Conservation (phyloP, 306 rosid genomes). For the Trifolium dubium region DNA sequence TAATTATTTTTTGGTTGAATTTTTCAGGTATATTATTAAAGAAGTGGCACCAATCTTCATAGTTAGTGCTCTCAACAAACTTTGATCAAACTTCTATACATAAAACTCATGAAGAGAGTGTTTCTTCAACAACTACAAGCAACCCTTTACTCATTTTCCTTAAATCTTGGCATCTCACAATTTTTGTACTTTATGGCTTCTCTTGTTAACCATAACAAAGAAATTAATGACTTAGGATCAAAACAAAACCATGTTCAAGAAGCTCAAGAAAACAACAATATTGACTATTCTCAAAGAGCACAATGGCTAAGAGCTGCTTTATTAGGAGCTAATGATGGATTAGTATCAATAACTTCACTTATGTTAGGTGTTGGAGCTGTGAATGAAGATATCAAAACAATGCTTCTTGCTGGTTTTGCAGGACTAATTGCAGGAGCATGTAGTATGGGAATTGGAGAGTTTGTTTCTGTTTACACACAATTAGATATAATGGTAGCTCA, state of each 20-base stretch:
- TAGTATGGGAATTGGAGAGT: conserved; percentile 71
- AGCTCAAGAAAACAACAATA: conserved; percentile 26
- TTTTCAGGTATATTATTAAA: conserved; percentile 25
- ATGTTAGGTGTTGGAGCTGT: conserved; percentile 72
- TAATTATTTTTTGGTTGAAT: conserved; percentile 21
- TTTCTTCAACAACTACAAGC: conserved; percentile 54
- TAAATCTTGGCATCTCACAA: background rate
- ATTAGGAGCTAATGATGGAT: conserved; percentile 67
- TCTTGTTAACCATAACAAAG: conserved; percentile 31
- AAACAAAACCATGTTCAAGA: conserved; percentile 31
- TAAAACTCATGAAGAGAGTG: conserved; percentile 43
- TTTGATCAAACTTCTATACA: conserved; percentile 22
- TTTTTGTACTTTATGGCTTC: conserved; percentile 50
- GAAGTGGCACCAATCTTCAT: background rate
- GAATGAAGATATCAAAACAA: conserved; percentile 47
- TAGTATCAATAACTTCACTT: conserved; percentile 59
- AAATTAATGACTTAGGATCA: conserved; percentile 33
- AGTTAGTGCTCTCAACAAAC: conserved; percentile 56
- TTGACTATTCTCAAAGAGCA: conserved; percentile 55
- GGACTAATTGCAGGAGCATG: conserved; percentile 68
- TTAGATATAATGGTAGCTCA: conserved; percentile 58
- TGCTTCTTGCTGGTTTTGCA: conserved; percentile 63
- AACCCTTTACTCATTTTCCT: conserved; percentile 32
- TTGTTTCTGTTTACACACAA: conserved; percentile 60
- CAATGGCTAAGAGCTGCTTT: conserved; percentile 62